phyloP scores from a whole-genome alignment of 805 yeast species.

The Saccharomycopsis olivae region DNA sequence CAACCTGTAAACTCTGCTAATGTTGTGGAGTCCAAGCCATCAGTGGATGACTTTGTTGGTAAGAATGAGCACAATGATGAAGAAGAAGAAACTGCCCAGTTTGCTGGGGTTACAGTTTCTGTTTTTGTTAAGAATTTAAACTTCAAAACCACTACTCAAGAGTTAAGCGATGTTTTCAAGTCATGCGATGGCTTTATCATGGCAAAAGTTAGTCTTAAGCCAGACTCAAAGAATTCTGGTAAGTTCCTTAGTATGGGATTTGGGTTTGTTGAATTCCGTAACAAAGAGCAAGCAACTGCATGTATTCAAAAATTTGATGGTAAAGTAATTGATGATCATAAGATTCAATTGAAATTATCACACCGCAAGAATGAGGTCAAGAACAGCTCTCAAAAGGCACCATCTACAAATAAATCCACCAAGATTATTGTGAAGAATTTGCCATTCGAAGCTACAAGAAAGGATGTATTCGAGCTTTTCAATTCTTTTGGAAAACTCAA shows the following conservation, averaged over 20 bases:
- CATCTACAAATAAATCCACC: slow-evolving; percentile 33
- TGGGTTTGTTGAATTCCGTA: slow-evolving; percentile 86
- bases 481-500: slow-evolving; percentile 92
- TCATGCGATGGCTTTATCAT: slow-evolving; percentile 68
- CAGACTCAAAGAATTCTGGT: slow-evolving; percentile 67
- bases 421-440: slow-evolving; percentile 92
- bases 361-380: slow-evolving; percentile 49
- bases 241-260: slow-evolving; percentile 88
- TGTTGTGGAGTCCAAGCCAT: slow-evolving; percentile 33
- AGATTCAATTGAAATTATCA: slow-evolving; percentile 78
- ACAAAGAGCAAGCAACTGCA: slow-evolving; percentile 64
- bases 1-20: slow-evolving; percentile 25
- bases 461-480: slow-evolving; percentile 85
- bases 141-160: slow-evolving; percentile 59
- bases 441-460: slow-evolving; percentile 92
- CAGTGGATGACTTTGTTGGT: slow-evolving; percentile 35
- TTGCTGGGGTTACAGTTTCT: slow-evolving; percentile 73
- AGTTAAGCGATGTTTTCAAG: slow-evolving; percentile 51
- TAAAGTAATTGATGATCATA: slow-evolving; percentile 77
- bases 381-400: slow-evolving; percentile 21
- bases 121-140: slow-evolving; percentile 87
- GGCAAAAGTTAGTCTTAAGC: slow-evolving; percentile 78
- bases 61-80: slow-evolving; percentile 23
- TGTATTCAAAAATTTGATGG: slow-evolving; percentile 73
- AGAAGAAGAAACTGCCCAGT: slow-evolving; percentile 29